Evolutionary conservation across 2,329 filamentous ascomycete species (phyloP), one percentile per base, ranked within the genome.

Genomic region (Botryosphaeria dothidea): DNA sequence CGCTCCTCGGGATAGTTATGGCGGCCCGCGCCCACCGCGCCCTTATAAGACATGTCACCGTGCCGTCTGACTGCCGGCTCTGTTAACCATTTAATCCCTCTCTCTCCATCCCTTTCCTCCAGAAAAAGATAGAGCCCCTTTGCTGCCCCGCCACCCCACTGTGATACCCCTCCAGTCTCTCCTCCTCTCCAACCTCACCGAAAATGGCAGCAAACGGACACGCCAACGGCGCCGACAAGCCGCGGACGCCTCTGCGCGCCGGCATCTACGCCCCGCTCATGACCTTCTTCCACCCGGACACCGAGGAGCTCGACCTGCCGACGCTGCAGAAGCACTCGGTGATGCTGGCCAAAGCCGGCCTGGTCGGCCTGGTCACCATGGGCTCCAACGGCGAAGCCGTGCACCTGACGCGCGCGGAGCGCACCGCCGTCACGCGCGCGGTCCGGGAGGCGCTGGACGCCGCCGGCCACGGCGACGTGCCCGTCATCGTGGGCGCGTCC

Each of bases 301-400:
- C 91, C 51, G 92, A 96, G 79, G 91, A 95, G 56, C 85, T 96
- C 71, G 92, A 96, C 74, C 87, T 93, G 68, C 84, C 90, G 38
- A 86, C 86, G 66, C 91, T 95, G 80, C 91, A 92, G 79, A 90
- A 86, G 74, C 92, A 96, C 75, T 90, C 91, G 25, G 87, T 91
- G 70, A 89, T 92, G 54, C 87, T 96, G 54, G 90, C 89, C 43
- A 83, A 88, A 74, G 90, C 88, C 65, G 93, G 93, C 8, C 86
- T 96, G 11, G 91, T 89, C 54, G 92, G 92, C 38, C 85, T 96
- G 27, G 91, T 95, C 48, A 90, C 90, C 70, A 92, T 95, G 90
- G 92, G 93, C 67, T 96, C 92, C 70, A 96, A 96, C 79, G 92
- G 92, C 67, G 92, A 96, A 81, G 92, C 92, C 25, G 90, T 92